Conservation (phyloP, 805 yeast species). For the Zygotorulaspora florentina region DNA sequence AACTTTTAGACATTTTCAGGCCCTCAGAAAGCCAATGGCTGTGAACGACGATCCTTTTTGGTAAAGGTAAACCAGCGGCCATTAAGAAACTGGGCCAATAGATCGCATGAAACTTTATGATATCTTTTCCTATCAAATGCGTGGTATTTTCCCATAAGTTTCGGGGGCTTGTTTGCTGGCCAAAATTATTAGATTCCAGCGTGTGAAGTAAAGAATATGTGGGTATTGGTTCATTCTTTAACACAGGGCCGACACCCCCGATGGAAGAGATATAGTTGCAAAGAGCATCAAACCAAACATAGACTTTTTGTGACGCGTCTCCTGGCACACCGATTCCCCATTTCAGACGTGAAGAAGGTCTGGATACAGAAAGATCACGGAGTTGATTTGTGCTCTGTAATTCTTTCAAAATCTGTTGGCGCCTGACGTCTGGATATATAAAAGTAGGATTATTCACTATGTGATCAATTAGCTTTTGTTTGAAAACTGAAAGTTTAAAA, state of each 20-base stretch:
- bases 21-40: slow-evolving; percentile 93
- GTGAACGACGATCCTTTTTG: slow-evolving; percentile 77
- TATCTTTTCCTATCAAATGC: slow-evolving; percentile 91
- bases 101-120: slow-evolving; percentile 78
- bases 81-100: slow-evolving; percentile 91
- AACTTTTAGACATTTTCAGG: slow-evolving; percentile 86
- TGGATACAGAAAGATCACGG: slow-evolving; percentile 76
- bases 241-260: slow-evolving; percentile 46
- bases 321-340: slow-evolving; percentile 94
- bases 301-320: slow-evolving; percentile 72
- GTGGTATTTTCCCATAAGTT: slow-evolving; percentile 42
- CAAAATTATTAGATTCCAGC: background rate
- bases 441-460: slow-evolving; percentile 50
- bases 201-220: slow-evolving; percentile 11
- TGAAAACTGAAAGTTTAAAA: slow-evolving; percentile 66
- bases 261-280: slow-evolving; percentile 75
- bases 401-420: slow-evolving; percentile 52
- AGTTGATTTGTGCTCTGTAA: slow-evolving; percentile 44
- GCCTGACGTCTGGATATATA: slow-evolving; percentile 61
- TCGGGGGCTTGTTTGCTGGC: slow-evolving; percentile 6
- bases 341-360: slow-evolving; percentile 69
- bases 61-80: slow-evolving; percentile 73
- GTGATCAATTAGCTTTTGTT: slow-evolving; percentile 46
- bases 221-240: slow-evolving; percentile 17
- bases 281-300: slow-evolving; percentile 97